These are phyloP conservation scores for Entomortierella lignicola DNA, from an alignment of 192 early-diverging fungal species.

Conservation along the genomic window DNA sequence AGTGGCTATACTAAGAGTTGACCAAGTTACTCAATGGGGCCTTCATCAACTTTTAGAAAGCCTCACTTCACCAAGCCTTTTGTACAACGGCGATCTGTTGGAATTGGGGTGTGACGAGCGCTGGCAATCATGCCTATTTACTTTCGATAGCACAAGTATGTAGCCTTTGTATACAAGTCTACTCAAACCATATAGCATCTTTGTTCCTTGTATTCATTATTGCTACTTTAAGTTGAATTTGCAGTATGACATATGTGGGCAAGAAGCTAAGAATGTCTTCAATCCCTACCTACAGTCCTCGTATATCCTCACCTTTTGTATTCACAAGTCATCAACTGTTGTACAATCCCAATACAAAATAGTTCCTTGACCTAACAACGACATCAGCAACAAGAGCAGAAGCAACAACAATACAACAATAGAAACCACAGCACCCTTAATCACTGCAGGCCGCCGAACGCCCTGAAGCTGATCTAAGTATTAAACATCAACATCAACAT, in stretches of 20 bases:
- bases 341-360: conserved; percentile 34
- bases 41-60: conserved; percentile 7
- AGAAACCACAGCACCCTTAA: not conserved
- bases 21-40: conserved; percentile 22
- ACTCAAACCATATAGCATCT: too few species aligned
- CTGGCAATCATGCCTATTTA: conserved; percentile 49
- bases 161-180: not conserved
- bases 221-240: not conserved
- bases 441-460: not conserved
- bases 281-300: conserved; percentile 34
- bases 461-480: not conserved
- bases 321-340: conserved; percentile 1
- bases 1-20: conserved; percentile 9
- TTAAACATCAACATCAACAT: not conserved
- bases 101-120: conserved; percentile 38
- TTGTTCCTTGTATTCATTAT: too few species aligned
- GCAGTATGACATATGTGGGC: conserved; percentile 33
- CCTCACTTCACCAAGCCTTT: conserved; percentile 7
- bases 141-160: conserved; percentile 43
- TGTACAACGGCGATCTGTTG: conserved; percentile 33
- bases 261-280: conserved; percentile 12
- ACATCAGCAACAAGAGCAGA: conserved; percentile 1
- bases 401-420: not conserved
- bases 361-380: conserved; percentile 13
- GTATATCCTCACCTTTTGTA: conserved; percentile 44